Evolutionary conservation across 306 rosid species (phyloP).

Genomic region (Senna siamea): DNA sequence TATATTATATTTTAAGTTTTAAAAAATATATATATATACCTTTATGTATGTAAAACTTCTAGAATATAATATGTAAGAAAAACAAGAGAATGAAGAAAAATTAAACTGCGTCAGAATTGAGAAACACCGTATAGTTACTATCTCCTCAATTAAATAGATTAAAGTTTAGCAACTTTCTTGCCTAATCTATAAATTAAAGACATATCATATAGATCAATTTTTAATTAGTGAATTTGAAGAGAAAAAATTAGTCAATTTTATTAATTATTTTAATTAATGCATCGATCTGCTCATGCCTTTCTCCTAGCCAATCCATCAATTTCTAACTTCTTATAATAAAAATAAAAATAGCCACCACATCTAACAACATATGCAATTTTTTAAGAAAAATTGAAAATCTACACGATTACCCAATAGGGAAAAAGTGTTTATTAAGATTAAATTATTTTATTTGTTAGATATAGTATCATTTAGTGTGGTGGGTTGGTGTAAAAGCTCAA

Average conservation of each 20-base stretch:
- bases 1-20: too few species aligned
- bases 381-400: too few species aligned
- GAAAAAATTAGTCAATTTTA: background rate
- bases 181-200: background rate
- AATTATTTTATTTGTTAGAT: background rate
- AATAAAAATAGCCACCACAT: background rate
- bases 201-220: background rate
- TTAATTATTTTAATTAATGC: background rate
- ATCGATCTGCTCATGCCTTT: too few species aligned
- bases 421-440: background rate
- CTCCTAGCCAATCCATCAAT: too few species aligned
- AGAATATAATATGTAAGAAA: too few species aligned
- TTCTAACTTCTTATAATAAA: too few species aligned
- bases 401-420: background rate
- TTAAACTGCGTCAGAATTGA: too few species aligned
- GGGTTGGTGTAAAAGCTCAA: background rate
- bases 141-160: background rate
- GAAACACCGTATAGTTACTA: too few species aligned
- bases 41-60: too few species aligned
- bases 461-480: background rate
- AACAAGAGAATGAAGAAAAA: too few species aligned
- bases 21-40: too few species aligned
- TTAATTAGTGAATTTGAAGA: background rate
- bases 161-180: background rate
- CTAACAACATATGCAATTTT: background rate